phyloP scores from a whole-genome alignment of 192 early-diverging fungal genomes.

The Geosiphon pyriformis region DNA sequence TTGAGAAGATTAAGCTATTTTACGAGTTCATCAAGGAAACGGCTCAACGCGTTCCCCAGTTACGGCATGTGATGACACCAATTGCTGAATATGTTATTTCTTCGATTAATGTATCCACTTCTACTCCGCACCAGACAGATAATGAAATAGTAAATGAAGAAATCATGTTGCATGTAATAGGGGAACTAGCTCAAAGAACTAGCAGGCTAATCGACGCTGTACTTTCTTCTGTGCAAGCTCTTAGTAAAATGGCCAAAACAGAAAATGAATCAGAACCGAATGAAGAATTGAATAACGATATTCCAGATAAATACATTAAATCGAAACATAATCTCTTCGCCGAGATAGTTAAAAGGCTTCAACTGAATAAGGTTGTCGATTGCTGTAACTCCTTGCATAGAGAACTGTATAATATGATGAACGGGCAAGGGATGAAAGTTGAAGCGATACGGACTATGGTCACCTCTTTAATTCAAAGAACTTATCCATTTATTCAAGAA shows the following conservation, averaged over 20 bases:
- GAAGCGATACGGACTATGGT: slow-evolving; percentile 17
- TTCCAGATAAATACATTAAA: slow-evolving; percentile 45
- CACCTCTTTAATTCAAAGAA: slow-evolving; percentile 37
- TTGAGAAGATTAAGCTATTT: slow-evolving; percentile 30
- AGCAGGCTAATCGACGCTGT: not conserved
- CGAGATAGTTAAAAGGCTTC: slow-evolving; percentile 32
- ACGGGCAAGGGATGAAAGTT: slow-evolving; percentile 10
- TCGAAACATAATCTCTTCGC: slow-evolving; percentile 34
- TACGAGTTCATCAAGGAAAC: slow-evolving; percentile 21
- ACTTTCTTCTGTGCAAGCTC: not conserved
- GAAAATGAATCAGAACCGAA: slow-evolving; percentile 21
- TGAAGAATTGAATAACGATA: slow-evolving; percentile 26
- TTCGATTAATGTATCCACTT: not conserved
- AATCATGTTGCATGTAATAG: slow-evolving; percentile 1
- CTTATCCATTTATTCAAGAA: slow-evolving; percentile 58
- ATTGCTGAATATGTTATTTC: slow-evolving; percentile 37
- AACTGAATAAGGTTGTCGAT: slow-evolving; percentile 20
- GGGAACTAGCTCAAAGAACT: not conserved
- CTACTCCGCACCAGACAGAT: too few relatives aligned
- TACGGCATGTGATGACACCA: slow-evolving; percentile 32
- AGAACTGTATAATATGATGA: not conserved
- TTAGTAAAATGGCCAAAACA: not conserved
- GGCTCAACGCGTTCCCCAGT: slow-evolving; percentile 31
- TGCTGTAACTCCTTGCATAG: not conserved
- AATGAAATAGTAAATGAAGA: not conserved